These are phyloP conservation scores for Pyrenopolyporus hunteri DNA, from an alignment of 495 filamentous ascomycete species.

Conservation along the genomic window DNA sequence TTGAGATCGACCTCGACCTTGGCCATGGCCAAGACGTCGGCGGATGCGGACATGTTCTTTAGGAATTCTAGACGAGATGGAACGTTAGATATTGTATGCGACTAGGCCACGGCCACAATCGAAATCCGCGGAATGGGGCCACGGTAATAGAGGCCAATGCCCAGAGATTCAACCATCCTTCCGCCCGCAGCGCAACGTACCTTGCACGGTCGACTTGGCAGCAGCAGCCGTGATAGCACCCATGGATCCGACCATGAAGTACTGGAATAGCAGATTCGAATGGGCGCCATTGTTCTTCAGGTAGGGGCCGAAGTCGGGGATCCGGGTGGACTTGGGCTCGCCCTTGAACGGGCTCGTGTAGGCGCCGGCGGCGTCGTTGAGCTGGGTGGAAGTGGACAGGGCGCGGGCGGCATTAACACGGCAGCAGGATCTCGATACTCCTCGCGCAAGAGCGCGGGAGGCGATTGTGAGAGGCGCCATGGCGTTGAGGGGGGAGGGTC, in stretches of 20 bases:
- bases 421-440: constrained; percentile 43
- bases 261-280: constrained; percentile 85
- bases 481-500: constrained; percentile 34
- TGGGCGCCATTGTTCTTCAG: constrained; percentile 65
- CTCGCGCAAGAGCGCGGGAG: constrained; percentile 54
- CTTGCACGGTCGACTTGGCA: constrained; percentile 95
- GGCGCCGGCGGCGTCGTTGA: constrained; percentile 44
- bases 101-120: not conserved
- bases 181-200: constrained; percentile 70
- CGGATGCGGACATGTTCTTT: constrained; percentile 99
- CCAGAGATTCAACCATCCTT: too few relatives aligned
- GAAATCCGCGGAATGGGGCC: constrained; percentile 1
- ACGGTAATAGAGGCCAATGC: too few relatives aligned
- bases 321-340: constrained; percentile 63
- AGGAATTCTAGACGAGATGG: constrained; percentile 77
- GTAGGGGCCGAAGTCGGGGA: constrained; percentile 93
- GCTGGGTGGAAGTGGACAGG: constrained; percentile 52
- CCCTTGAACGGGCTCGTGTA: constrained; percentile 66
- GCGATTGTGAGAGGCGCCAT: constrained; percentile 57
- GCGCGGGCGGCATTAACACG: constrained; percentile 50
- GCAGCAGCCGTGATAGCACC: constrained; percentile 88
- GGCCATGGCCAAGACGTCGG: constrained; percentile 97
- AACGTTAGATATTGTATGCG: constrained; percentile 15
- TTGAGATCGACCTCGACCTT: constrained; percentile 97
- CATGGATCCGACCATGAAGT: constrained; percentile 98